Base-by-base conservation (phyloP, 1,139 yeast genomes). In the Sugiyamaella neomexicana region DNA sequence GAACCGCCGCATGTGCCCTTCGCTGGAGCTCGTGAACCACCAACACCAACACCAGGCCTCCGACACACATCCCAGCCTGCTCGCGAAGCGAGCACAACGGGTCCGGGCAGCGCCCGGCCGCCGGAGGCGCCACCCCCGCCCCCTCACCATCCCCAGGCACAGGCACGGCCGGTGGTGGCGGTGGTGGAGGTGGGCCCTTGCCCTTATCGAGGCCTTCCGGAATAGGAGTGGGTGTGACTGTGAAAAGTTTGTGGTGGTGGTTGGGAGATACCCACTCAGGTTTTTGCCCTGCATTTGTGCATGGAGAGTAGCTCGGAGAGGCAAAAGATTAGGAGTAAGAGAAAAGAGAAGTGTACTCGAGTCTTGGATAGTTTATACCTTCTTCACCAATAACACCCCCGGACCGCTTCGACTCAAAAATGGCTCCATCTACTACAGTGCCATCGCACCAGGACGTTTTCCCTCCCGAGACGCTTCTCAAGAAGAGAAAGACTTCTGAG, bases 401-500 rank as follows among this genome's bases (percentile, higher is more conserved):
- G n/a, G n/a, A n/a, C n/a, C n/a, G n/a, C n/a, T n/a, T 41, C 34
- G n/a, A 29, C 10, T 3, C 47, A 45, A 58, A 46, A 60, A 62
- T 60, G 66, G 63, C 61, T 55, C 41, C 62, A 45, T 42, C 58
- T 48, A 59, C 65, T 53, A 64, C 67, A 44, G 67, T 65, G 50
- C 68, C 68, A 52, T 54, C 65, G 54, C 60, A 63, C 59, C 65
- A 66, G 56, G 71, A 68, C 58, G 68, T 72, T 47, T 73, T 74
- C 63, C 74, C 76, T 79, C 99, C 99, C 80, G 99, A 95, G 88
- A 83, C 98, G 74, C 90, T 89, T 75, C 81, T 89, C 79, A 95
- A 95, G 89, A 89, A 90, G 88, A 81, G 91, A 75, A 88, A 90
- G 87, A 86, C 91, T 79, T 68, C 67, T 55, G 72, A 72, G 58